Base-by-base conservation (phyloP, 2,329 filamentous ascomycete species). In the Hortaea werneckii region DNA sequence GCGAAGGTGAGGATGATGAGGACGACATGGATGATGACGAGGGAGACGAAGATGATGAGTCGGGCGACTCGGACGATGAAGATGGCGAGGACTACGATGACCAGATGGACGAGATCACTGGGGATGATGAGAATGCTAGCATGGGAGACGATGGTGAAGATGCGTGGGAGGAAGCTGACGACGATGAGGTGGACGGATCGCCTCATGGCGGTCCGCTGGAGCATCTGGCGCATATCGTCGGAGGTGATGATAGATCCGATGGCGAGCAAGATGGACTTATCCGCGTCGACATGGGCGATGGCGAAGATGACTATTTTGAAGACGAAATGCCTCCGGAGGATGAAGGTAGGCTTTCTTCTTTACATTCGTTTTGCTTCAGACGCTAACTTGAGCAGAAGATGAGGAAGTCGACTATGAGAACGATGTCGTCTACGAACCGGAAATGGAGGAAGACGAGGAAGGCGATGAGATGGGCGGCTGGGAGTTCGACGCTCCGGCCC, bases 341-440 rank as follows among this genome's bases (percentile, higher is more conserved):
- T 54, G 77, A 58, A 11, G 37, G 32, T 35, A 35, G 4, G 32
- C n/a, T 27, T 29, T 29, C 34, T 11, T 12, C 11, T 42, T n/a
- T 6, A 29, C 27, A 4, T 12, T 37, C n/a, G 26, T 13, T 9
- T 11, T 38, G 8, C 28, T 32, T 13, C 13, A 28, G 20, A 29
- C 37, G 30, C 45, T 42, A 34, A 44, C 30, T 5, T 9, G 59
- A 57, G 71, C 69, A 54, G 67, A 73, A 51, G 74, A 74, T 29
- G 72, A 73, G n/a, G 85, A 87, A 40, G 82, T 85, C 12, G 83
- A 85, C 37, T 81, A 82, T 38, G 79, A 82, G 20, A 78, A 80
- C 29, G 78, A 80, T 11, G 76, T 84, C 54, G 81, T 72, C 29
- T 76, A 73, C 52, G 69, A 75, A 56, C 69, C 70, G 29, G 72